A percentile compares a stretch with the other conserved stretches of the same genome.
These are phyloP conservation scores for Periconia sp. DNA, from an alignment of 2,329 filamentous ascomycete species.

Conservation along the genomic window DNA sequence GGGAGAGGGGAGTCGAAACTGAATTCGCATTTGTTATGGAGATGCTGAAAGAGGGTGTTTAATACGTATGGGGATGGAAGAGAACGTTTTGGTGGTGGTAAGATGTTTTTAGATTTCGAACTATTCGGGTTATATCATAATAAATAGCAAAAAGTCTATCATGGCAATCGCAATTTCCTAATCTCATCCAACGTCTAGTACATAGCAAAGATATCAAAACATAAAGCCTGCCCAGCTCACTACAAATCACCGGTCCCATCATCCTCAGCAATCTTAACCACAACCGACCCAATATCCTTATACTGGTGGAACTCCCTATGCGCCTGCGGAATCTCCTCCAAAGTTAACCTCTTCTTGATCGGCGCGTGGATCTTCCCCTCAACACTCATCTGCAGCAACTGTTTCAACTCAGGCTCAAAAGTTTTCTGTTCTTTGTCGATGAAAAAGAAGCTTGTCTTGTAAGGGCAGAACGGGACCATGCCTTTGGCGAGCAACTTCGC, in stretches of 20 bases:
- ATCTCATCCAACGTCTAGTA: too few relatives aligned
- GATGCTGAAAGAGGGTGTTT: too few relatives aligned
- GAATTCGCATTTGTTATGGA: too few relatives aligned
- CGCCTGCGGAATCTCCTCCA: constrained; percentile 31
- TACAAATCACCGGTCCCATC: background rate
- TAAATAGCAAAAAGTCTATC: too few relatives aligned
- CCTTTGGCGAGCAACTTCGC: constrained; percentile 29
- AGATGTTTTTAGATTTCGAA: too few relatives aligned
- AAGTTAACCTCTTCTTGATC: constrained; percentile 27
- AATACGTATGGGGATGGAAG: too few relatives aligned
- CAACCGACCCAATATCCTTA: constrained; percentile 27
- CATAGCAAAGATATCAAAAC: too few relatives aligned
- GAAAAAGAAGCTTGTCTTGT: constrained; percentile 31
- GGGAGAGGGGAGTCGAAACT: too few relatives aligned
- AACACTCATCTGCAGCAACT: constrained; percentile 17
- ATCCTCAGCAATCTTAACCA: constrained; percentile 18
- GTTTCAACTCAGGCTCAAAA: constrained; percentile 27
- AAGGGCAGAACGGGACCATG: constrained; percentile 23
- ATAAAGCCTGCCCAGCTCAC: background rate
- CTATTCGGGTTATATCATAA: too few relatives aligned
- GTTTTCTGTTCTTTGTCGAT: constrained; percentile 26
- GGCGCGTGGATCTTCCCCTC: constrained; percentile 25
- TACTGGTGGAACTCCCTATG: constrained; percentile 28
- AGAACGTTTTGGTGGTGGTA: too few relatives aligned
- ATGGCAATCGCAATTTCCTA: too few relatives aligned